Evolutionary conservation across 2,329 filamentous ascomycete species (phyloP).

Genomic region (Ilyonectria sp.): DNA sequence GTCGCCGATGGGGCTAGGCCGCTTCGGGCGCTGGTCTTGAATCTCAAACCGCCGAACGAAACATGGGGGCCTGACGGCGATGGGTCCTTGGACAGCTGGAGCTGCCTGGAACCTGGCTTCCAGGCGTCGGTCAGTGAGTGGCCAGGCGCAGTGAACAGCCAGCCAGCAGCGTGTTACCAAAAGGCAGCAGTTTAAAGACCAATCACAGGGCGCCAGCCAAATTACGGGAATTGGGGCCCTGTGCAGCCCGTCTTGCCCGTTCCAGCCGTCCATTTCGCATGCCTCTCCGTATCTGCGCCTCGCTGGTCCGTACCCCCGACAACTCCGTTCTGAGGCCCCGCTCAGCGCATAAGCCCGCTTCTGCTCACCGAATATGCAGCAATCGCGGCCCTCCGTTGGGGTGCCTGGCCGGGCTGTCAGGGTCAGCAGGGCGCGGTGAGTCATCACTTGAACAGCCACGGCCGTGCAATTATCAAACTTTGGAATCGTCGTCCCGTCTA

Average conservation of each 20-base stretch:
- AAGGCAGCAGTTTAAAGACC: constrained; percentile 6
- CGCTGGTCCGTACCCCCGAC: background rate
- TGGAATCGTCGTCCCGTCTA: background rate
- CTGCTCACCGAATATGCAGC: constrained; percentile 10
- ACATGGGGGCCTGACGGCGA: constrained; percentile 9
- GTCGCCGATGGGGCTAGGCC: constrained; percentile 39
- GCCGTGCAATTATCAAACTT: constrained; percentile 20
- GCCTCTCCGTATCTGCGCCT: background rate
- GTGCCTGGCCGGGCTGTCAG: background rate
- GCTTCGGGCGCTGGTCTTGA: constrained; percentile 14
- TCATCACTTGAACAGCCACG: constrained; percentile 12
- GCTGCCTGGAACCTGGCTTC: background rate
- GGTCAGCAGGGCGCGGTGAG: constrained; percentile 26
- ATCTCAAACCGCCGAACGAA: constrained; percentile 40
- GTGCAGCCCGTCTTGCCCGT: constrained; percentile 10
- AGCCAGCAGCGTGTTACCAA: background rate
- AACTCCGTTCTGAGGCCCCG: constrained; percentile 23
- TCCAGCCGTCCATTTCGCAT: constrained; percentile 14
- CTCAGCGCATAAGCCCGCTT: background rate
- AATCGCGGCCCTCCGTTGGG: constrained; percentile 10
- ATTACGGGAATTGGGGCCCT: background rate
- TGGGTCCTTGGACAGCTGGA: background rate
- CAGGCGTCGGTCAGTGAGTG: background rate
- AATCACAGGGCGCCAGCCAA: constrained; percentile 9
- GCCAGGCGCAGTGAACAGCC: constrained; percentile 1